Conservation (phyloP, 495 filamentous ascomycete species). For the Podospora conica region DNA sequence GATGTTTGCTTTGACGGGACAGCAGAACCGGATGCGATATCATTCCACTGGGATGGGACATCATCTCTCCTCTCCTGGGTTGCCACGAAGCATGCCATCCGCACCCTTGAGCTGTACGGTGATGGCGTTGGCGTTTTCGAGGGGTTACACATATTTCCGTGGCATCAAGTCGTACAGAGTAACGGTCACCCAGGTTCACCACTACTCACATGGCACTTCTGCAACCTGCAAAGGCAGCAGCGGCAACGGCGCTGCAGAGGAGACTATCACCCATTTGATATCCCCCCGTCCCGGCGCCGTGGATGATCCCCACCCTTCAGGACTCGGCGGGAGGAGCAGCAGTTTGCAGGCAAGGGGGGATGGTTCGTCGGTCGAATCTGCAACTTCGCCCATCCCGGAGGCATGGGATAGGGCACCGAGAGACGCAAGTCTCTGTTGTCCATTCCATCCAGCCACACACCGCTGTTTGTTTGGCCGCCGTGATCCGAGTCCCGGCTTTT, state of each 20-base stretch:
- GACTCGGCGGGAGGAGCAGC: not conserved
- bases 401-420: not conserved
- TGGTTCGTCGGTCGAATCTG: constrained; percentile 1
- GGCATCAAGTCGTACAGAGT: not conserved
- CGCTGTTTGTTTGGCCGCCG: constrained; percentile 2
- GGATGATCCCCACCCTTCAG: not conserved
- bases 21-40: not conserved
- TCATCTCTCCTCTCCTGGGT: not conserved
- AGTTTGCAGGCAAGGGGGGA: constrained; percentile 8
- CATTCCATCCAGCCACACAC: not conserved
- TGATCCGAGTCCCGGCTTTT: not conserved
- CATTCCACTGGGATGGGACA: not conserved
- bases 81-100: not conserved
- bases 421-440: not conserved
- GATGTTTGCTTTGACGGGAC: not conserved
- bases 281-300: not conserved
- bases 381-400: not conserved
- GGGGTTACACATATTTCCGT: not conserved
- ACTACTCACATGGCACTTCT: constrained; percentile 6
- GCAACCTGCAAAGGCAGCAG: not conserved
- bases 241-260: constrained; percentile 1
- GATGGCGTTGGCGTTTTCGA: constrained; percentile 10
- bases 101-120: not conserved
- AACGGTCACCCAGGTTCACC: constrained; percentile 1
- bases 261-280: not conserved